These are phyloP conservation scores for Phylloporus sp. DNA, from an alignment of 768 basidiomycete species.

Conservation along the genomic window DNA sequence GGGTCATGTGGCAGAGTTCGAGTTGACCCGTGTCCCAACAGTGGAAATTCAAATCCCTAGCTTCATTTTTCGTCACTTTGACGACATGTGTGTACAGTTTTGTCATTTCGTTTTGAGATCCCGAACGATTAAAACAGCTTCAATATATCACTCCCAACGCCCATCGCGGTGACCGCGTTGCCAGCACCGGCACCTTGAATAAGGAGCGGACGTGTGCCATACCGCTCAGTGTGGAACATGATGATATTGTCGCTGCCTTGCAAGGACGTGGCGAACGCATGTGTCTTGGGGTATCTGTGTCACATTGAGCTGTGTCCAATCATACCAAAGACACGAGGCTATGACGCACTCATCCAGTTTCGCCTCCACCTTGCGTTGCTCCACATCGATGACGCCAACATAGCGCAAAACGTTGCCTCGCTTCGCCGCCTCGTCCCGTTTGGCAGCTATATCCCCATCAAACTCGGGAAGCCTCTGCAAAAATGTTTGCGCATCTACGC, in stretches of 20 bases:
- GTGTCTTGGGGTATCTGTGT: constrained; percentile 76
- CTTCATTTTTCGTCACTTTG: not conserved
- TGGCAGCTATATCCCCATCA: constrained; percentile 71
- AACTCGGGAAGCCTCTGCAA: constrained; percentile 74
- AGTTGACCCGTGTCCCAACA: not conserved
- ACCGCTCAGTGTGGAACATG: constrained; percentile 94
- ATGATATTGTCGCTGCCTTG: constrained; percentile 98
- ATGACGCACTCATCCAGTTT: constrained; percentile 77
- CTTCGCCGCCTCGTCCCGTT: constrained; percentile 72
- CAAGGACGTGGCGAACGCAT: constrained; percentile 94
- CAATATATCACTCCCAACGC: constrained; percentile 85
- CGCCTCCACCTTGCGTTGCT: constrained; percentile 63
- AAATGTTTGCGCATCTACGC: constrained; percentile 80
- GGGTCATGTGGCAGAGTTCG: not conserved
- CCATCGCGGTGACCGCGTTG: constrained; percentile 98
- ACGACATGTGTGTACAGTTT: constrained; percentile 4
- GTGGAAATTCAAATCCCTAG: not conserved
- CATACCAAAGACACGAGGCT: not conserved
- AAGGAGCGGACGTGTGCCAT: constrained; percentile 83
- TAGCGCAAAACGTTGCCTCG: constrained; percentile 88
- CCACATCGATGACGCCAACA: constrained; percentile 91
- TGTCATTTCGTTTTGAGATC: not conserved
- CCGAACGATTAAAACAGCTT: constrained; percentile 35
- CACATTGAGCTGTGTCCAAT: constrained; percentile 1
- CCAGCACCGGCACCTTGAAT: constrained; percentile 97